phyloP scores from a whole-genome alignment of 169 alveolate genomes.

The Eimeria maxima region DNA sequence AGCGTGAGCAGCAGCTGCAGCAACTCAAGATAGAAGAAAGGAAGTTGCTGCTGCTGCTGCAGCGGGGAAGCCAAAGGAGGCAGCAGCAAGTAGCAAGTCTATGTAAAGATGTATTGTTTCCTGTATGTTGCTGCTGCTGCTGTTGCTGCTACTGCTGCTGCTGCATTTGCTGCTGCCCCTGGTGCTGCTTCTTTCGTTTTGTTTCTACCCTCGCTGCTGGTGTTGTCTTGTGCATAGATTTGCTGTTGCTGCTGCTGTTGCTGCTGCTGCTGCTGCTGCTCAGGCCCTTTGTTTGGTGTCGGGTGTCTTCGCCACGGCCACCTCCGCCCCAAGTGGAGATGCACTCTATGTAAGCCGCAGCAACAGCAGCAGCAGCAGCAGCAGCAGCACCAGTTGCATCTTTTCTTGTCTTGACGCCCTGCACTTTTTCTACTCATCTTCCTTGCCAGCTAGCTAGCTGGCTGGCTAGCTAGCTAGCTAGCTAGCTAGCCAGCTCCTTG shows the following conservation, averaged over 20 bases:
- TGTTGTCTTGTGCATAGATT: background rate
- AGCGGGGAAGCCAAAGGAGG: background rate
- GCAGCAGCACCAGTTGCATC: slow-evolving; percentile 28
- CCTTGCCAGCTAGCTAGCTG: no score
- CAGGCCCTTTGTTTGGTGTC: slow-evolving; percentile 32
- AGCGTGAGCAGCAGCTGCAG: slow-evolving; percentile 53
- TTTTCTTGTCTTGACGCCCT: background rate
- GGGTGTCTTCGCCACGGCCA: slow-evolving; percentile 51
- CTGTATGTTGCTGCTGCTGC: slow-evolving; percentile 33
- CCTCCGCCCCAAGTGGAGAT: slow-evolving; percentile 18
- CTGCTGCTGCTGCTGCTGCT: slow-evolving; percentile 33
- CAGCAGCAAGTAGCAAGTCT: background rate
- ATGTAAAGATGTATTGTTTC: background rate
- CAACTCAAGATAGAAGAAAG: background rate
- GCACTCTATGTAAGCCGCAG: slow-evolving; percentile 9
- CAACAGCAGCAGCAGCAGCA: slow-evolving; percentile 42
- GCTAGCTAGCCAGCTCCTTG: background rate
- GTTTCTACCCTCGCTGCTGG: background rate
- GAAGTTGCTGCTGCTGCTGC: slow-evolving; percentile 16
- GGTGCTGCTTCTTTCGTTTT: background rate
- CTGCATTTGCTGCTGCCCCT: background rate
- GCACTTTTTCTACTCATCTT: background rate
- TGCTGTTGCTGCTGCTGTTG: slow-evolving; percentile 19
- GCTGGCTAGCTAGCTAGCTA: background rate
- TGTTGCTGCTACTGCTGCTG: background rate